Conservation (phyloP, 2,329 filamentous ascomycete genomes). For the Epichloe festucae region DNA sequence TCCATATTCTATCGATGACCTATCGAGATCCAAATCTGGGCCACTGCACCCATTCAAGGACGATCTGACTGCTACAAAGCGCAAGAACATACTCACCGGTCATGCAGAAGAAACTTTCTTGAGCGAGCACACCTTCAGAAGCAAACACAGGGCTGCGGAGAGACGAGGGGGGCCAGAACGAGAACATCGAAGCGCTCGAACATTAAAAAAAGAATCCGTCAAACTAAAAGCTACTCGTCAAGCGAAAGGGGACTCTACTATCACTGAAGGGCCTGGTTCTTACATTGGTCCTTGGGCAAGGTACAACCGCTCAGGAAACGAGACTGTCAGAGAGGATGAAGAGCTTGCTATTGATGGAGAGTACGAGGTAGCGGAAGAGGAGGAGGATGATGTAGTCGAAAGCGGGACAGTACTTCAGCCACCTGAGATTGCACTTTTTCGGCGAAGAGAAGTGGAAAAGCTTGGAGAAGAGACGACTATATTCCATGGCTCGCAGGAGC, state of each 20-base stretch:
- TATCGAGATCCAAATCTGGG: constrained; percentile 52
- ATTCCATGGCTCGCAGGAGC: constrained; percentile 72
- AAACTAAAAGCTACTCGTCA: constrained; percentile 63
- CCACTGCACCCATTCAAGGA: constrained; percentile 66
- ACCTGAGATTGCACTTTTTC: constrained; percentile 38
- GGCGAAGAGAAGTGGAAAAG: constrained; percentile 45
- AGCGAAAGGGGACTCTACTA: constrained; percentile 67
- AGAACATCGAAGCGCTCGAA: constrained; percentile 38
- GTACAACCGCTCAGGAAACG: constrained; percentile 61
- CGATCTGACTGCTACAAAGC: constrained; percentile 47
- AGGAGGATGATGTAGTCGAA: constrained; percentile 57
- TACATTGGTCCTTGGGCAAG: constrained; percentile 94
- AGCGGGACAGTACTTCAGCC: constrained; percentile 49
- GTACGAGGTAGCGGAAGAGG: constrained; percentile 65
- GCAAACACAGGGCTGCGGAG: constrained; percentile 74
- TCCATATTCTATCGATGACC: constrained; percentile 57
- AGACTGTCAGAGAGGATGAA: constrained; percentile 60
- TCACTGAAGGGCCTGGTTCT: constrained; percentile 75
- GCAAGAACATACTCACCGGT: constrained; percentile 75
- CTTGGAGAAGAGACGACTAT: constrained; percentile 65
- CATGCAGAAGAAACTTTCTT: constrained; percentile 78
- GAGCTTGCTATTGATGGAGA: constrained; percentile 69
- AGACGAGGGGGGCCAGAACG: constrained; percentile 45
- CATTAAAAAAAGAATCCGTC: constrained; percentile 57
- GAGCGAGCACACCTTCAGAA: constrained; percentile 81